phyloP scores from a whole-genome alignment of 345 rosid species.

The Microthlaspi erraticum region DNA sequence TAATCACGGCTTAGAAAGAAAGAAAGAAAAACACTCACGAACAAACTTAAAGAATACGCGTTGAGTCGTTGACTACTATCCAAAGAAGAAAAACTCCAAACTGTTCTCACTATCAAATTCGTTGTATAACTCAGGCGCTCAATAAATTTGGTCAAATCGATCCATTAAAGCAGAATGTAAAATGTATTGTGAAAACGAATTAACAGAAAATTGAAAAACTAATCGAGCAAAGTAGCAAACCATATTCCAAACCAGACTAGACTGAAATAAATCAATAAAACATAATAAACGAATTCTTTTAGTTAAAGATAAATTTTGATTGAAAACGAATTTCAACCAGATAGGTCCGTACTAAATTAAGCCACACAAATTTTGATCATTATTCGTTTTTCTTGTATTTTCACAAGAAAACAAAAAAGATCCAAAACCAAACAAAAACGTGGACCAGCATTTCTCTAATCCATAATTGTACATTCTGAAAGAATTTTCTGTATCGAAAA shows the following conservation, averaged over 20 bases:
- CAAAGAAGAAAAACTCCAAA: constrained; percentile 6
- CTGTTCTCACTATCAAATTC: constrained; percentile 35
- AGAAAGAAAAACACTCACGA: constrained; percentile 3
- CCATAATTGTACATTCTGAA: background rate
- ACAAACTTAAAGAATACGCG: constrained; percentile 41
- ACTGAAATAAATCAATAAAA: background rate
- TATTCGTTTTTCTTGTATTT: too few species aligned
- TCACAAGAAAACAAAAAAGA: background rate
- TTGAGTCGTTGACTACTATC: constrained; percentile 36
- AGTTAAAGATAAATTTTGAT: background rate
- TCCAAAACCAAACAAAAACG: background rate
- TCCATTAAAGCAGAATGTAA: background rate
- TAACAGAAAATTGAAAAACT: background rate
- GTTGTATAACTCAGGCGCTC: constrained; percentile 14
- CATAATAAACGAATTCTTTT: background rate
- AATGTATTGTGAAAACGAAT: background rate
- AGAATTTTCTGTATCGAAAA: background rate
- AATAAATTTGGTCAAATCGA: constrained; percentile 21
- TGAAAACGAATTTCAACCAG: background rate
- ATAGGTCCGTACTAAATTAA: background rate
- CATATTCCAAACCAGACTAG: background rate
- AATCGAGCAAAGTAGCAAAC: background rate
- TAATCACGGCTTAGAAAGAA: constrained; percentile 61
- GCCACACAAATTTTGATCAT: background rate
- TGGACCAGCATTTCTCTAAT: background rate